Evolutionary conservation across 805 yeast species (phyloP).

Genomic region (Cyberlindnera maritima): DNA sequence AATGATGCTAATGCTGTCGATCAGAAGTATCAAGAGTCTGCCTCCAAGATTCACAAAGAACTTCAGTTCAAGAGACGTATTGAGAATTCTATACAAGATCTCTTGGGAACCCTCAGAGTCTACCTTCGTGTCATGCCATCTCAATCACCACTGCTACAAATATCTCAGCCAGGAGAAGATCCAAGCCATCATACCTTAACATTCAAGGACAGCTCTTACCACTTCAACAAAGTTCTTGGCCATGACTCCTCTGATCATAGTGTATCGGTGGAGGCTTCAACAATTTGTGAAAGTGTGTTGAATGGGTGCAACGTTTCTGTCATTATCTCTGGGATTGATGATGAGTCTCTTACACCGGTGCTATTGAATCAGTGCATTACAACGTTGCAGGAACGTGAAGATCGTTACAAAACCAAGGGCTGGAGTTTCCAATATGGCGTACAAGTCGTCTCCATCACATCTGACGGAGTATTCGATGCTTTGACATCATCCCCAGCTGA

Average conservation of each 20-base stretch:
- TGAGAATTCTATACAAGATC: constrained; percentile 48
- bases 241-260: background rate
- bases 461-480: constrained; percentile 16
- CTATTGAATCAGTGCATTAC: constrained; percentile 1
- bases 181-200: constrained; percentile 3
- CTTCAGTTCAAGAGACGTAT: constrained; percentile 39
- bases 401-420: constrained; percentile 6
- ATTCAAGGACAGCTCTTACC: background rate
- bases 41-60: constrained; percentile 34
- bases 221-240: constrained; percentile 11
- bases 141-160: background rate
- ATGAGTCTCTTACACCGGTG: background rate
- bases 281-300: constrained; percentile 10
- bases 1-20: constrained; percentile 22
- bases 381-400: constrained; percentile 7
- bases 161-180: constrained; percentile 2
- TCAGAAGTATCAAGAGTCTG: constrained; percentile 23
- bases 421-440: constrained; percentile 16
- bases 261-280: constrained; percentile 7
- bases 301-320: constrained; percentile 18
- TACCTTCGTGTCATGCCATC: constrained; percentile 13
- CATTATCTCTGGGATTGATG: constrained; percentile 10
- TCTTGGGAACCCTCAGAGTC: constrained; percentile 32
- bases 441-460: constrained; percentile 14
- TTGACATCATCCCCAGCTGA: background rate